A percentile compares a stretch with the other conserved stretches of the same genome.
Evolutionary conservation across 1,284 basidiomycete species (phyloP).

Genomic region (Testicularia cyperi): DNA sequence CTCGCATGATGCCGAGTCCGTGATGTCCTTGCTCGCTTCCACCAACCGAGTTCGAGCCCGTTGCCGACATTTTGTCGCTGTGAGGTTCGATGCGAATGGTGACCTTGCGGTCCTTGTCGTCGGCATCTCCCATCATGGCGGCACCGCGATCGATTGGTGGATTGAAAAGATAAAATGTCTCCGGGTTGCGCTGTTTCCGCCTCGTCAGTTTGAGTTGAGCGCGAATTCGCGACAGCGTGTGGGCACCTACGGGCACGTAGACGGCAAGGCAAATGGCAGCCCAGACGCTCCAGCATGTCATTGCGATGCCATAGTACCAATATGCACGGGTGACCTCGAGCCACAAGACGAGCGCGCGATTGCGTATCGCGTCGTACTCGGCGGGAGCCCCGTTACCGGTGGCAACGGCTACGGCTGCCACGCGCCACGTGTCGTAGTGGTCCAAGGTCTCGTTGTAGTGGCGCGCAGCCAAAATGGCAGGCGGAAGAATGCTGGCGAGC

Average conservation of each 20-base stretch:
- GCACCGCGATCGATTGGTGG: not conserved
- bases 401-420: no score
- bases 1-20: not conserved
- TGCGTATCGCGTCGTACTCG: not conserved
- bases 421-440: constrained; percentile 5
- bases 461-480: constrained; percentile 1
- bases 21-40: not conserved
- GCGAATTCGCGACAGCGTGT: constrained; percentile 12
- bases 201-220: constrained; percentile 3
- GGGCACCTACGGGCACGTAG: constrained; percentile 11
- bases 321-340: constrained; percentile 9
- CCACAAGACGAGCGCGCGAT: constrained; percentile 5
- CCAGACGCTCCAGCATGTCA: constrained; percentile 13
- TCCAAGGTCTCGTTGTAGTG: not conserved
- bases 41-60: not conserved
- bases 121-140: not conserved
- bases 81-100: not conserved
- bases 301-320: constrained; percentile 9
- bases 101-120: not conserved
- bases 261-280: constrained; percentile 3
- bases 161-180: not conserved
- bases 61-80: not conserved
- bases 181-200: not conserved
- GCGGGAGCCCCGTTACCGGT: no score
- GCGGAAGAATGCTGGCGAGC: constrained; percentile 1